Conservation (phyloP, 2,329 filamentous ascomycete genomes). For the Neobulgaria alba region DNA sequence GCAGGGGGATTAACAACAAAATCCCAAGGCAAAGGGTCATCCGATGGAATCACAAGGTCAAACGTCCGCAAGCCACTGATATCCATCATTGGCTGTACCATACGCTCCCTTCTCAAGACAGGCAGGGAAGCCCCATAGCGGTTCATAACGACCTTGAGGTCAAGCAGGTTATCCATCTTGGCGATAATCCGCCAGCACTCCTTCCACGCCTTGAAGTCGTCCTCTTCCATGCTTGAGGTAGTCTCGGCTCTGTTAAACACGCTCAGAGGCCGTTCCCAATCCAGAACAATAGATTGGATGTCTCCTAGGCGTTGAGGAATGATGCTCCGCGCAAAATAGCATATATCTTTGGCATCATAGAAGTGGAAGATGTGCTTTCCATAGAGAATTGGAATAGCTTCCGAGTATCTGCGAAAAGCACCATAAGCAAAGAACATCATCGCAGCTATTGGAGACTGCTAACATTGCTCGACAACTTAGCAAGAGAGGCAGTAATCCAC, state of each 20-base stretch:
- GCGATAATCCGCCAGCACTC: constrained; percentile 13
- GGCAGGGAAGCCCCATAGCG: constrained; percentile 8
- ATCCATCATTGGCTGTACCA: constrained; percentile 15
- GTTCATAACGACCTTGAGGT: constrained; percentile 12
- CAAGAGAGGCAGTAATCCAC: constrained; percentile 13
- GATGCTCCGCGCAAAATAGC: constrained; percentile 12
- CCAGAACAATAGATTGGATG: constrained; percentile 12
- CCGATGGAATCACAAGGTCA: constrained; percentile 12
- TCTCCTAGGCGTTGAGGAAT: constrained; percentile 14
- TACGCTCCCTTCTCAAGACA: constrained; percentile 6
- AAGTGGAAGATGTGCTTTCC: constrained; percentile 17
- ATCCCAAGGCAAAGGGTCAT: constrained; percentile 12
- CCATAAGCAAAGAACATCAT: no score
- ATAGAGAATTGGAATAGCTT: constrained; percentile 17
- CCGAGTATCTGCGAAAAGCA: constrained; percentile 19
- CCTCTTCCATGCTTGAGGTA: constrained; percentile 8
- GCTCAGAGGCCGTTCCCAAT: constrained; percentile 16
- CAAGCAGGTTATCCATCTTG: constrained; percentile 11
- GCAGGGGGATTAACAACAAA: constrained; percentile 11
- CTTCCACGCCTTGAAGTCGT: constrained; percentile 12
- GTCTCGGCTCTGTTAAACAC: constrained; percentile 14
- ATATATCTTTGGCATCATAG: constrained; percentile 15
- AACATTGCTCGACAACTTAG: constrained; percentile 14
- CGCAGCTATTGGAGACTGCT: constrained; percentile 1
- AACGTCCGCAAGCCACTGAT: constrained; percentile 12